Evolutionary conservation across 2,329 filamentous ascomycete genomes (phyloP), one percentile per base, ranked within the genome.

Genomic region (Ceratocystis destructans): DNA sequence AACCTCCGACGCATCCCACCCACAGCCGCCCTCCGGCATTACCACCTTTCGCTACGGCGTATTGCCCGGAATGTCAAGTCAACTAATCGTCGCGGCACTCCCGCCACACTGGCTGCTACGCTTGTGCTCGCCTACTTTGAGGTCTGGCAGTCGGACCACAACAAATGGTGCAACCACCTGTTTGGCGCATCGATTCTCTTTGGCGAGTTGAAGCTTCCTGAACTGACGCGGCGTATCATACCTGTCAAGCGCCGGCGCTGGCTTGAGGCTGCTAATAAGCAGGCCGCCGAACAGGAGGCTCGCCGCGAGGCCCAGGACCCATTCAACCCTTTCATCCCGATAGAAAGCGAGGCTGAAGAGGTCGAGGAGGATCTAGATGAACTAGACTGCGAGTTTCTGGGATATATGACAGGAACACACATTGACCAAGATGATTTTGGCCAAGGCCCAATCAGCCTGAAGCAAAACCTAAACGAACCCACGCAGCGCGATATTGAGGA

Each of bases 101-200:
- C 90, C 7, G 85, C 89, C 1, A 96, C 91, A 0, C 78, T 97
- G n/a, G 93, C 92, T 6, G 91, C 92, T 1, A 91, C 90, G 0
- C 79, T 96, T 45, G 78, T 97, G 6, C 80, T 99, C 6, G 90
- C 87, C 0, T 97, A 91, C 74, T 97, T 96, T 72, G 94, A 97
- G 74, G 89, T 96, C 20, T 94, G 93, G 86, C 88, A 88, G 45
- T 93, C 91, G 25, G 93, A 99, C 70, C 93, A 97, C 71, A 86
- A 88, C 66, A 96, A 96, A 74, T 99, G 94, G 94, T 94, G 89
- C 72, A 93, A 89, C 69, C 94, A 97, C 75, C 79, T 97, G 46
- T 84, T 89, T 61, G 94, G 94, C 12, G 89, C 90, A 8, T 86
- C 87, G 50, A 87, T 92, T 69, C 80, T 97, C 37, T 81, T 97